Evolutionary conservation across 306 rosid species (phyloP), one percentile per base, ranked within the genome.

Genomic region (Senna siamea): DNA sequence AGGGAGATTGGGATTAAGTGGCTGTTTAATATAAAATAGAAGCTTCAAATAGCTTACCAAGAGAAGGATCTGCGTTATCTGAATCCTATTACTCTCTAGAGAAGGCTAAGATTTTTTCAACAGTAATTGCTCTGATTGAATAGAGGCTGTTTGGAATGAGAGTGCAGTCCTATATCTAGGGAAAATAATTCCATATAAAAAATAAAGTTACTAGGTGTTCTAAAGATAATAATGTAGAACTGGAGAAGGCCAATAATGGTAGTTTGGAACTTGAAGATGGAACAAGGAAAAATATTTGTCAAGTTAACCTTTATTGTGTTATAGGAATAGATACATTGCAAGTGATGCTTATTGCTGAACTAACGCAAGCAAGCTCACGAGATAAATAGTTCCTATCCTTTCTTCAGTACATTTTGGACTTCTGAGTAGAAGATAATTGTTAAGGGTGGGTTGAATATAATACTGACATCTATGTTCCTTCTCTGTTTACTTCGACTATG

Each of bases 141-240:
- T 48, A 26, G 54, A 46, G 56, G 34, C 68, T 22, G 14, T 18
- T 70, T 40, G 15, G 32, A 59, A 34, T 59, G 55, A 53, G 62
- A 54, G 72, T 22, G 60, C 28, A 19, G 54, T 19, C 53, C 30
- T 73, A 65, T 44, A 37, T 78, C 65, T 18, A 18, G 47, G 69
- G 57, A 30, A 70, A 52, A 59, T 63, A 55, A 9, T 69, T 69
- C 59, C 60, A 9, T 64, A 65, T 64, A 57, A 34, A 57, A 48
- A 56, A 10, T 14, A 30, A 61, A 59, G 14, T 34, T 28, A 20
- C 59, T 57, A 10, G 73, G 28, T 66, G 58, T 76, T 34, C 18
- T 53, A 43, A 59, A 68, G 46, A 66, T 32, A 26, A 44, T 76
- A 64, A 47, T 23, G 22, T 40, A 59, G 60, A 35, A 60, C 47